Base-by-base conservation (phyloP, 202 grass and related monocot species). In the Alloteropsis angusta region DNA sequence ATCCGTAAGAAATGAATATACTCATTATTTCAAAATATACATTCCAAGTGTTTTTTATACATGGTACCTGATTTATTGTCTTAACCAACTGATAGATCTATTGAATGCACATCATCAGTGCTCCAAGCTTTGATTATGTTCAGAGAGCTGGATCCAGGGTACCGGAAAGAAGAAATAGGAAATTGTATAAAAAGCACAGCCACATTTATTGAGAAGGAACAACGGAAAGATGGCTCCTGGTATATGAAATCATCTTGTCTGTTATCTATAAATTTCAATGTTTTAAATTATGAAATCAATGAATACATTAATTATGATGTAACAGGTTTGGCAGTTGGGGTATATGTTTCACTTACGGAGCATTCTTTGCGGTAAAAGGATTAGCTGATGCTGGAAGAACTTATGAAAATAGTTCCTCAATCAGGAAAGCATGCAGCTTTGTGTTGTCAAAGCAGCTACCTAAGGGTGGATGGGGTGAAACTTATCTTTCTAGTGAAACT, bases 391-490 rank as follows among this genome's bases (percentile, higher is more conserved):
- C 60, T 28, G 68, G 85, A 62, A 68, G 68, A 80, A 83, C 48
- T 22, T 88, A 79, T 0, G 14, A 88, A 42, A 83, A 83, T 45
- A 74, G 35, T 36, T 34, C 34, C 1, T 42, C 38, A 35, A 83
- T 88, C 16, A 58, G 49, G 0, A 83, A 63, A 62, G 80, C 60
- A 52, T 83, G 85, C 13, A 18, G 45, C 25, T 88, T 79, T 61
- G 7, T 88, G 0, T 53, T 88, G 16, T 83, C 75, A 68, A 88
- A 88, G 42, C 68, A 88, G 3, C 50, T 54, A 5, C 3, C 3
- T 42, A 67, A 67, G 14, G 80, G 80, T 54, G 85, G 80, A 64
- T 87, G 85, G 85, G 80, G 74, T 6, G 85, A 87, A 26, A 83
- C 19, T 36, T 87, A 74, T 68, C 74, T 87, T 76, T 86, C 80